Conservation (phyloP, 1,284 basidiomycete species). For the Xanthoconium separans region DNA sequence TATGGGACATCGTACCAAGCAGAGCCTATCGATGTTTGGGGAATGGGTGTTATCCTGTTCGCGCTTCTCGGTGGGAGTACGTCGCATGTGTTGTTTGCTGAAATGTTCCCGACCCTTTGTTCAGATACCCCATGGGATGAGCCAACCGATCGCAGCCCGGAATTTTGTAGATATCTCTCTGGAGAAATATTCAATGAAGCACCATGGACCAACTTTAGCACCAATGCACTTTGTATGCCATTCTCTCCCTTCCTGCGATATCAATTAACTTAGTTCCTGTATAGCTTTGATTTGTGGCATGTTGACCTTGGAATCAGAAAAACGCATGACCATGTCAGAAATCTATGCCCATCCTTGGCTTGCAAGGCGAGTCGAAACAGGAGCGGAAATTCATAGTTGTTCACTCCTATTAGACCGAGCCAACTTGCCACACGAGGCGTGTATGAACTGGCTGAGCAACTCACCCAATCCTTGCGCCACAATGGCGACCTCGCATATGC, state of each 20-base stretch:
- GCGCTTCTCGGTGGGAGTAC: constrained; percentile 89
- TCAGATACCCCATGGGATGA: constrained; percentile 98
- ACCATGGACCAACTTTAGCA: constrained; percentile 80
- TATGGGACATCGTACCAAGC: constrained; percentile 72
- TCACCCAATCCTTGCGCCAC: constrained; percentile 65
- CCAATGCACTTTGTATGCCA: constrained; percentile 59
- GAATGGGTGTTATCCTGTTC: constrained; percentile 94
- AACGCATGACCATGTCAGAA: constrained; percentile 71
- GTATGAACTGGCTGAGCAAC: constrained; percentile 57
- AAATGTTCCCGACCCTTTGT: constrained; percentile 1
- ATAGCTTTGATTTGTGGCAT: constrained; percentile 73
- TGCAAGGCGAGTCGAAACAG: constrained; percentile 50
- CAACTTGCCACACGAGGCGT: constrained; percentile 62
- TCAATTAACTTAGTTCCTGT: neutral
- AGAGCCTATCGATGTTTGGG: constrained; percentile 96
- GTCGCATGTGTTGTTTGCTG: constrained; percentile 32
- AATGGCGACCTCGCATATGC: constrained; percentile 72
- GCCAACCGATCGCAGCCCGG: constrained; percentile 76
- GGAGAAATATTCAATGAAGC: constrained; percentile 76
- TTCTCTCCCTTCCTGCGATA: neutral
- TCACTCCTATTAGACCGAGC: constrained; percentile 52
- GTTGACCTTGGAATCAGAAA: constrained; percentile 69
- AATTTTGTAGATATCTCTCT: constrained; percentile 75
- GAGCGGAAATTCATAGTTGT: neutral
- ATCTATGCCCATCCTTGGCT: constrained; percentile 81